Evolutionary conservation across 1,284 basidiomycete genomes (phyloP), one percentile per base, ranked within the genome.

Genomic region (Puccinia triticina): DNA sequence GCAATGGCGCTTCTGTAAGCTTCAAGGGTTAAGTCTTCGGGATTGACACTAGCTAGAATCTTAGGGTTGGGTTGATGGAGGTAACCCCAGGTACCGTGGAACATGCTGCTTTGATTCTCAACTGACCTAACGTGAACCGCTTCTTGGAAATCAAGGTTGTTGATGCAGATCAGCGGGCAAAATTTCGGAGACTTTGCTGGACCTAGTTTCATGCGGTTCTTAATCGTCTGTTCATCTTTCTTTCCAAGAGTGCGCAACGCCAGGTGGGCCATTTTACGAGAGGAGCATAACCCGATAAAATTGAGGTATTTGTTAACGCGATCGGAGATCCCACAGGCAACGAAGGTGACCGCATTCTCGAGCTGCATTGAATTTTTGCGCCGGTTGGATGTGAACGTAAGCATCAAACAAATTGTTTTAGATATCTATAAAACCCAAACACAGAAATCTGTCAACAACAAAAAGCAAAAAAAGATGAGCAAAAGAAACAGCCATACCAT

Each of bases 31-130:
- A 43, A 12, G 37, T 43, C 46, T 2, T 69, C 10, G 3, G n/a
- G 23, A 21, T 48, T 40, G 7, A 48, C 21, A 2, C 37, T 8
- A 3, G 23, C 10, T 12, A 69, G 37, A 11, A 69, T 40, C 3
- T 8, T 46, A 16, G 37, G 37, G 21, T 21, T n/a, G 2, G 46
- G 26, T n/a, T 2, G n/a, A n/a, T n/a, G n/a, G n/a, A n/a, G n/a
- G n/a, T n/a, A n/a, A n/a, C n/a, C n/a, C n/a, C n/a, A n/a, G n/a
- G 67, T 69, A 34, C 67, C 67, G 26, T 69, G 37, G 29, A 69
- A 69, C 67, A 69, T 69, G 14, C 4, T 40, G 40, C 18, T 67
- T 26, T 48, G 37, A 3, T 34, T 32, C 3, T 32, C 67, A 12
- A 48, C 46, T 34, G 67, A 69, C n/a, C n/a, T n/a, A n/a, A n/a